Base-by-base conservation (phyloP, 2,329 filamentous ascomycete genomes). In the Stenocarpella maydis region DNA sequence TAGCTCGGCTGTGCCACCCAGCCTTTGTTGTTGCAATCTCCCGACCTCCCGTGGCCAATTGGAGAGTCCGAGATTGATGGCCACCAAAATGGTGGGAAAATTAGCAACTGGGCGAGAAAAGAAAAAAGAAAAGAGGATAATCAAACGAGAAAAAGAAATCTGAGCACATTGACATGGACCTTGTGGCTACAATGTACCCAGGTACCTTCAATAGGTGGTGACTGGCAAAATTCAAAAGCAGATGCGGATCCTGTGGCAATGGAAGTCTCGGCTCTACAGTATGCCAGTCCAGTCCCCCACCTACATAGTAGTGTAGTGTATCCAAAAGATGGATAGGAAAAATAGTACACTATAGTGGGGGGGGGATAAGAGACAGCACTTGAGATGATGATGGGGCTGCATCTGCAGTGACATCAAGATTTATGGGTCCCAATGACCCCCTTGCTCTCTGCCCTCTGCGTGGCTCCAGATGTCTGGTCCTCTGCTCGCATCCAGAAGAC, bases 331-430 rank as follows among this genome's bases (percentile, higher is more conserved):
- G 31, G 31, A 31, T 31, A 8, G 31, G 31, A 8, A 31, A 31
- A 31, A 4, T n/a, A n/a, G n/a, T n/a, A n/a, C n/a, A n/a, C n/a
- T n/a, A n/a, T n/a, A n/a, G n/a, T n/a, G n/a, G n/a, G n/a, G n/a
- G n/a, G n/a, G n/a, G n/a, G 8, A 31, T 8, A 31, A 31, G 31
- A 37, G 31, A 34, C 28, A 34, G 17, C 31, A 26, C 31, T n/a
- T n/a, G n/a, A n/a, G n/a, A n/a, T n/a, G 50, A 53, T 9, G 31
- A 19, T 24, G 21, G 54, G 21, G 37, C 37, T 60, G 54, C 39
- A 60, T 43, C 37, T 60, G 54, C 54, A 53, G 63, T 65, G 63
- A 65, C 63, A 65, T 65, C 63, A 65, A 54, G 63, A 28, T 45
- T 45, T 65, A 41, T 65, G 63, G 63, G 43, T 14, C 54, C 10